Evolutionary conservation across 768 basidiomycete species (phyloP).

Genomic region (Leccinellum albellum): DNA sequence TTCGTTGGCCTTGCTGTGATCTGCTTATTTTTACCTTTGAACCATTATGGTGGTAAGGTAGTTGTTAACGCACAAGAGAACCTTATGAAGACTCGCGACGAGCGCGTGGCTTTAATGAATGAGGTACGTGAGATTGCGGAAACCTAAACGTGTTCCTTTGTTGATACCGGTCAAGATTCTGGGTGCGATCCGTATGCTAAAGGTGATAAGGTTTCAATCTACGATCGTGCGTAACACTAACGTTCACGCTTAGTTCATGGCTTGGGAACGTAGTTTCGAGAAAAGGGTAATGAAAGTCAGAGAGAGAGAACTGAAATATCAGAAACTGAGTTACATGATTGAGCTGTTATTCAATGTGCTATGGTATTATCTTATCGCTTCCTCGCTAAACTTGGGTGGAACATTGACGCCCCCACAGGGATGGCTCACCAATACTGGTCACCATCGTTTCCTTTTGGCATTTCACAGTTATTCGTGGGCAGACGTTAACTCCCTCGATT

Average conservation of each 20-base stretch:
- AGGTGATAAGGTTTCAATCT: slow-evolving; percentile 33
- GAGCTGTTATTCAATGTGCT: slow-evolving; percentile 63
- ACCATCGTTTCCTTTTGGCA: slow-evolving; percentile 65
- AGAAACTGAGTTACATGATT: slow-evolving; percentile 82
- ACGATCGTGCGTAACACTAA: background rate
- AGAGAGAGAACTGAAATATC: slow-evolving; percentile 78
- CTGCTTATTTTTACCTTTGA: slow-evolving; percentile 69
- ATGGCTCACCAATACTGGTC: slow-evolving; percentile 52
- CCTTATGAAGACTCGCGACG: slow-evolving; percentile 88
- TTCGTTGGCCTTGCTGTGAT: slow-evolving; percentile 77
- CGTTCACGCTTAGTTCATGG: slow-evolving; percentile 70
- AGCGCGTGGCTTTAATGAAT: slow-evolving; percentile 89
- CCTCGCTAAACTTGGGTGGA: background rate
- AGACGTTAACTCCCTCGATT: slow-evolving; percentile 73
- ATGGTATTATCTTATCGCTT: slow-evolving; percentile 37
- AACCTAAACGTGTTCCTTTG: background rate
- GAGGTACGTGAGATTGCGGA: slow-evolving; percentile 41
- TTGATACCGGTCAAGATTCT: slow-evolving; percentile 47
- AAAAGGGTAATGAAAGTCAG: slow-evolving; percentile 66
- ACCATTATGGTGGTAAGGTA: slow-evolving; percentile 79
- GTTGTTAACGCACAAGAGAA: slow-evolving; percentile 77
- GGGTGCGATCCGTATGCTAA: slow-evolving; percentile 88
- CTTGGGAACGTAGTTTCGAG: slow-evolving; percentile 91
- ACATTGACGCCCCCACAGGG: slow-evolving; percentile 22
- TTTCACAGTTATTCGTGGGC: slow-evolving; percentile 66